Evolutionary conservation across 1,284 basidiomycete genomes (phyloP), one percentile per base, ranked within the genome.

Genomic region (Cutaneotrichosporon sp.): DNA sequence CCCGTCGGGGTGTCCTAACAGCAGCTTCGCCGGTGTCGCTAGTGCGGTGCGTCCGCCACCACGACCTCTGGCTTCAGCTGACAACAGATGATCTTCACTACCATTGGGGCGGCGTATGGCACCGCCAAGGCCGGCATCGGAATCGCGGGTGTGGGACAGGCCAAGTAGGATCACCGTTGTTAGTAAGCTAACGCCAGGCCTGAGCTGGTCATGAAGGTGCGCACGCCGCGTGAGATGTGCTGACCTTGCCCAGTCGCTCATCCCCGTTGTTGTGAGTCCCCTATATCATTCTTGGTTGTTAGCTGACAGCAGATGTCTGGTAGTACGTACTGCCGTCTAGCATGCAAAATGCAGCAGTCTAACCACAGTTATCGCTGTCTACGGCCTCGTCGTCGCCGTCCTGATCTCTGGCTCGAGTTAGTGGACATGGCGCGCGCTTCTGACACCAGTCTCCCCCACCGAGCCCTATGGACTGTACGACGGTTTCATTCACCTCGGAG

Each of bases 61-160:
- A 18, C 30, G 21, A 34, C 16, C 34, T 46, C n/a, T 4, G 46
- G 21, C 21, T 32, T 26, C 2, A 58, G n/a, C 46, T 57, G 40
- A 42, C 53, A n/a, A 31, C 64, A 81, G 80, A 81, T 81, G 76
- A 70, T 76, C 18, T 70, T 81, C 55, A 78, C 77, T 76, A 85
- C 95, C 70, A 84, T 97, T 53, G 96, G 97, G 69, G 96, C 96
- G 67, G 95, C 96, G 21, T 95, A 92, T 81, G 97, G 97, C 51
- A 99, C 97, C 0, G 88, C 95, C 57, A 99, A 99, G 82, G 87
- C 96, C 56, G 97, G 97, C 56, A 97, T 99, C 73, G 97, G 96
- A 61, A 99, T 99, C 78, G 90, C 96, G 65, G 97, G 96, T 58
- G 83, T 99, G 70, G 96, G 95, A 70, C 89, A 90, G 64, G 94